These are phyloP conservation scores for Lizonia empirigonia DNA, from an alignment of 2,329 filamentous ascomycete species.

Conservation along the genomic window DNA sequence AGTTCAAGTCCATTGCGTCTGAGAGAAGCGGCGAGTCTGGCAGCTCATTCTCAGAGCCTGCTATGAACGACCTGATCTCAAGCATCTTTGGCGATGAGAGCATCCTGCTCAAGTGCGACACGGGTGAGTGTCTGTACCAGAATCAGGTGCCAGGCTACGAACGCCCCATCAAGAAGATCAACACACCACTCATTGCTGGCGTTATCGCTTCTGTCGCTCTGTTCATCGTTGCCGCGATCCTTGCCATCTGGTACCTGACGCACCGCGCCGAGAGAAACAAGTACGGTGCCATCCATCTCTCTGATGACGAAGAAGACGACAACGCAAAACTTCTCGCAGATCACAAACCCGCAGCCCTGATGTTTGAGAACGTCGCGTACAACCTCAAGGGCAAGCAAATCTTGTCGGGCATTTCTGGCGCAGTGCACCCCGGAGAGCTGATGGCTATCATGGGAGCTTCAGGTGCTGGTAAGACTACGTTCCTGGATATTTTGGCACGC, in stretches of 20 bases:
- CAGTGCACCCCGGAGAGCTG: conserved; percentile 92
- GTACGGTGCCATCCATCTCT: conserved; percentile 75
- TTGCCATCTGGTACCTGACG: conserved; percentile 86
- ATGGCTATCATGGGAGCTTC: conserved; percentile 98
- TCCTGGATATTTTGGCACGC: conserved; percentile 91
- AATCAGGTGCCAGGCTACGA: conserved; percentile 92
- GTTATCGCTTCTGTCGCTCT: conserved; percentile 86
- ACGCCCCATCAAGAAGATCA: conserved; percentile 89
- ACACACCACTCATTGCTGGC: conserved; percentile 92
- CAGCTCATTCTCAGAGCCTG: conserved; percentile 87
- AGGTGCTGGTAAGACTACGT: conserved; percentile 95
- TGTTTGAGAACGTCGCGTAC: conserved; percentile 89
- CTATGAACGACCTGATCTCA: conserved; percentile 89
- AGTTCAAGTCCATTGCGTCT: conserved; percentile 72
- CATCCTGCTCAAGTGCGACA: conserved; percentile 79
- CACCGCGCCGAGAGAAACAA: conserved; percentile 67
- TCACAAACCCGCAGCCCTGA: conserved; percentile 86
- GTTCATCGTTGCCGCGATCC: conserved; percentile 85
- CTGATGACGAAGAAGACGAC: conserved; percentile 85
- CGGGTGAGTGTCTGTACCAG: conserved; percentile 91
- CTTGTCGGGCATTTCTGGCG: conserved; percentile 76
- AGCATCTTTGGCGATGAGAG: conserved; percentile 89
- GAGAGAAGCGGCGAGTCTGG: conserved; percentile 66
- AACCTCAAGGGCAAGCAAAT: conserved; percentile 87
- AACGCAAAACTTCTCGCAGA: conserved; percentile 84